Percentiles rank a stretch among this genome's conserved stretches.
Evolutionary conservation across 2,329 filamentous ascomycete genomes (phyloP).

Genomic region (Exophiala aquamarina): DNA sequence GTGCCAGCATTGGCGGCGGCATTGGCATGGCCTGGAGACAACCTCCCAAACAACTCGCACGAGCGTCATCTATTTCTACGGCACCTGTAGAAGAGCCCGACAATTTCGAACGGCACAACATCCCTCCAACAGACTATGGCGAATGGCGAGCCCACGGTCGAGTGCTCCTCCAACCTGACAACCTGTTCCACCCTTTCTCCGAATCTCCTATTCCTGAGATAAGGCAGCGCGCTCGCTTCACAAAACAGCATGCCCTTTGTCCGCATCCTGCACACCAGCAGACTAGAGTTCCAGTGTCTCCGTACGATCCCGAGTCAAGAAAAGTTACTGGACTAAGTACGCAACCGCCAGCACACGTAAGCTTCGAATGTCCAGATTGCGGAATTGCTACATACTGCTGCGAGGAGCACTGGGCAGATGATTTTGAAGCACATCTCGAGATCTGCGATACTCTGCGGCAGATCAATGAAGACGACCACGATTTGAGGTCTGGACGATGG

Average conservation of each 20-base stretch:
- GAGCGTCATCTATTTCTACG: slow-evolving; percentile 20
- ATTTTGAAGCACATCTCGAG: slow-evolving; percentile 89
- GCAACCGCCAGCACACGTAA: slow-evolving; percentile 72
- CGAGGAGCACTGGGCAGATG: slow-evolving; percentile 91
- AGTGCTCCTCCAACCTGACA: slow-evolving; percentile 64
- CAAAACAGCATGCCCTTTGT: slow-evolving; percentile 90
- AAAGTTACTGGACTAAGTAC: slow-evolving; percentile 48
- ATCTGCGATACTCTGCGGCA: slow-evolving; percentile 88
- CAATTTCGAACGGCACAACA: slow-evolving; percentile 25
- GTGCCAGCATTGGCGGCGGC: slow-evolving; percentile 10
- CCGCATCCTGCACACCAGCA: slow-evolving; percentile 84
- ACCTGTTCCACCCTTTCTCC: slow-evolving; percentile 92
- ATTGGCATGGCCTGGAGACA: slow-evolving; percentile 6
- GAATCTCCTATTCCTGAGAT: slow-evolving; percentile 87
- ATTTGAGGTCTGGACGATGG: slow-evolving; percentile 82
- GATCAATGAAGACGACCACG: slow-evolving; percentile 98
- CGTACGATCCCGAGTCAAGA: slow-evolving; percentile 62
- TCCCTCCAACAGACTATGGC: slow-evolving; percentile 26
- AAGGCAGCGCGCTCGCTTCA: slow-evolving; percentile 81
- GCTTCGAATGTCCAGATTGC: slow-evolving; percentile 95
- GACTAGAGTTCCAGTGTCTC: slow-evolving; percentile 66
- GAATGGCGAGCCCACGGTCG: slow-evolving; percentile 29
- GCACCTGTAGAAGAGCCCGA: slow-evolving; percentile 21
- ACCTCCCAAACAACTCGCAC: slow-evolving; percentile 9
- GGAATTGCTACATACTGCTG: slow-evolving; percentile 92